Evolutionary conservation across 2,329 filamentous ascomycete genomes (phyloP), one percentile per base, ranked within the genome.

Genomic region (Chrysoporthe deuterocubensis): DNA sequence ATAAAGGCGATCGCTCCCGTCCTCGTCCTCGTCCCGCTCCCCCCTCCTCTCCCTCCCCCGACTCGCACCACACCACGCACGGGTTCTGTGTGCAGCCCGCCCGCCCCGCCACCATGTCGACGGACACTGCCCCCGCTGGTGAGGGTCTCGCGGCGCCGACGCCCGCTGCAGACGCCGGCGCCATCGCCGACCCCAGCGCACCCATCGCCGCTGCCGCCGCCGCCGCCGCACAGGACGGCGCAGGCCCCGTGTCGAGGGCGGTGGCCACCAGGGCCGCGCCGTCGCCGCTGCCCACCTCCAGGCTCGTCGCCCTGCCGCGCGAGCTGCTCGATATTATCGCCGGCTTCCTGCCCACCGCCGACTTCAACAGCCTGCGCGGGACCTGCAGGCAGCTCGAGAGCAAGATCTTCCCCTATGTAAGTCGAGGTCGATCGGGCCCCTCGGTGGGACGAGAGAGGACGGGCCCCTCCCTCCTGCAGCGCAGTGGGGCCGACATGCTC

Each of bases 251-350:
- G 8, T 57, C 34, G 16, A 57, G 8, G 11, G 44, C 6, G 44
- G 44, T 18, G 13, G 14, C 34, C 34, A 18, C 26, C 34, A 42
- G 14, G 18, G 6, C 5, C 40, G n/a, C 13, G 26, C 26, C 26
- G 26, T 26, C 26, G 26, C 26, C 26, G 26, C 26, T 26, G 26
- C 26, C 26, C 26, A 7, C 21, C 18, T 60, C 50, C 0, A 18
- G 37, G 4, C 65, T 76, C 16, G 70, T 50, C 8, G 74, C 71
- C n/a, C 72, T 89, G 1, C 89, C 89, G 0, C 77, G 85, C 18
- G 89, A 91, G 79, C 75, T 91, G 14, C 79, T 91, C 2, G 76
- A 86, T 16, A 81, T 83, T 21, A 84, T 91, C 70, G 82, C 85
- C 0, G 75, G 76, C 3, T 77, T 81, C 60, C 81, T 92, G 21